phyloP scores from a whole-genome alignment of 345 rosid genomes.

The Aquilaria yunnanensis region DNA sequence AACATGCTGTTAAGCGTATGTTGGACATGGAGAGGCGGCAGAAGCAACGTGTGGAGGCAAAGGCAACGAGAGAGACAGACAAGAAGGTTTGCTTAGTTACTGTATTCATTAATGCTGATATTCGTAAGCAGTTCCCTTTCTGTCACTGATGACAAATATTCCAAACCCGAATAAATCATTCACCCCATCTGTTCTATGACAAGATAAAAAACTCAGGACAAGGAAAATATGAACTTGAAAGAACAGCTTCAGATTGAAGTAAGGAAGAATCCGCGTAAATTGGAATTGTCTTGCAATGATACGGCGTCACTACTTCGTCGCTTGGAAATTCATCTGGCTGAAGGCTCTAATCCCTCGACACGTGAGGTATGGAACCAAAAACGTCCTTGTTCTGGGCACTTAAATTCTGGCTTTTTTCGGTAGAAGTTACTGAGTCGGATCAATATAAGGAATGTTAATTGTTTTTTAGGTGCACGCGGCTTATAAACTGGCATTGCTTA shows the following conservation, averaged over 20 bases:
- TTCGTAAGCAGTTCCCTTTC: neutral
- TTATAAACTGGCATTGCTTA: slow-evolving; percentile 63
- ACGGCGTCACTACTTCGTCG: slow-evolving; percentile 77
- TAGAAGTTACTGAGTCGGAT: neutral
- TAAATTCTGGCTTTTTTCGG: neutral
- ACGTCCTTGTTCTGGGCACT: no score
- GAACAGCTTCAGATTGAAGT: slow-evolving; percentile 57
- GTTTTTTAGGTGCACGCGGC: slow-evolving; percentile 67
- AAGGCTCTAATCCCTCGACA: slow-evolving; percentile 43
- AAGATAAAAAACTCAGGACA: slow-evolving; percentile 39
- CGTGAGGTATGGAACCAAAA: slow-evolving; percentile 40
- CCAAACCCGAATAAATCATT: neutral
- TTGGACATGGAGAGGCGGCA: slow-evolving; percentile 80
- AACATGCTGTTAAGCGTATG: slow-evolving; percentile 52
- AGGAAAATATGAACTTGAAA: slow-evolving; percentile 68
- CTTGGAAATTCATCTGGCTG: slow-evolving; percentile 58
- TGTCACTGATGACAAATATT: neutral
- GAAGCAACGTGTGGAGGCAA: slow-evolving; percentile 81
- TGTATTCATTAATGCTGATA: neutral
- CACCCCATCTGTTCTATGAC: neutral
- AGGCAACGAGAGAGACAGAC: slow-evolving; percentile 81
- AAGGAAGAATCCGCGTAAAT: slow-evolving; percentile 45
- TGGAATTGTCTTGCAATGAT: slow-evolving; percentile 52
- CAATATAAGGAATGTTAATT: slow-evolving; percentile 4
- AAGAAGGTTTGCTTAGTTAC: slow-evolving; percentile 49